phyloP scores from a whole-genome alignment of 306 rosid species.

The Begonia loranthoides region DNA sequence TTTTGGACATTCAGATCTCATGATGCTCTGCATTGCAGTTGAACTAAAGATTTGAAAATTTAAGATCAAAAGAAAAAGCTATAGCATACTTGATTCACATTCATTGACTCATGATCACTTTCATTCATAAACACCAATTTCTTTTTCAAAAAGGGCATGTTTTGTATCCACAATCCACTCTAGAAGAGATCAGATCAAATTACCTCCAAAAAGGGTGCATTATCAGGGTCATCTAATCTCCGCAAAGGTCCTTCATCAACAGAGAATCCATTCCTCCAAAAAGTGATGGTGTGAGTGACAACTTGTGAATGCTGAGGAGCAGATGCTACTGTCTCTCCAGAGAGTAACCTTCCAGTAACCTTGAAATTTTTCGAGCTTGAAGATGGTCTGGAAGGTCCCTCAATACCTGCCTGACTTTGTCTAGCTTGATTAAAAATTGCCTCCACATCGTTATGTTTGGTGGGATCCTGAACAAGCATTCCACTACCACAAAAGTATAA shows the following conservation, averaged over 20 bases:
- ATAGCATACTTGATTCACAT: background rate
- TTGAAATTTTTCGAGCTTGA: conserved; percentile 81
- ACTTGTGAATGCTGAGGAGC: conserved; percentile 74
- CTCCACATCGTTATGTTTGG: conserved; percentile 78
- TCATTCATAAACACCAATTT: background rate
- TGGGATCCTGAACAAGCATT: conserved; percentile 98
- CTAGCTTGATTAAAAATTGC: conserved; percentile 78
- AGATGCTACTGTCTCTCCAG: conserved; percentile 61
- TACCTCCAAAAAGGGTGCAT: conserved; percentile 87
- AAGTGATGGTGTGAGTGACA: conserved; percentile 74
- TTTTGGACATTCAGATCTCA: conserved; percentile 82
- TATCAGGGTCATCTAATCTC: conserved; percentile 93
- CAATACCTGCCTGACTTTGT: conserved; percentile 66
- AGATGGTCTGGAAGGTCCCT: conserved; percentile 47
- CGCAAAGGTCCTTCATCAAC: conserved; percentile 91
- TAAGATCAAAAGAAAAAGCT: background rate
- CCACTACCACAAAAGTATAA: conserved; percentile 40
- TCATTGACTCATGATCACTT: too few relatives aligned
- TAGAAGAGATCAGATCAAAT: conserved; percentile 1
- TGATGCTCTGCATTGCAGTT: conserved; percentile 54
- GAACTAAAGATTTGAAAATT: too few relatives aligned
- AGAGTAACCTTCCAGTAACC: conserved; percentile 83
- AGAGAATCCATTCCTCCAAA: conserved; percentile 86
- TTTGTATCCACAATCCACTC: background rate
- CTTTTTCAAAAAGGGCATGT: too few relatives aligned